phyloP scores from a whole-genome alignment of 495 filamentous ascomycete genomes.

The Lasiosphaeriaceae sp. region DNA sequence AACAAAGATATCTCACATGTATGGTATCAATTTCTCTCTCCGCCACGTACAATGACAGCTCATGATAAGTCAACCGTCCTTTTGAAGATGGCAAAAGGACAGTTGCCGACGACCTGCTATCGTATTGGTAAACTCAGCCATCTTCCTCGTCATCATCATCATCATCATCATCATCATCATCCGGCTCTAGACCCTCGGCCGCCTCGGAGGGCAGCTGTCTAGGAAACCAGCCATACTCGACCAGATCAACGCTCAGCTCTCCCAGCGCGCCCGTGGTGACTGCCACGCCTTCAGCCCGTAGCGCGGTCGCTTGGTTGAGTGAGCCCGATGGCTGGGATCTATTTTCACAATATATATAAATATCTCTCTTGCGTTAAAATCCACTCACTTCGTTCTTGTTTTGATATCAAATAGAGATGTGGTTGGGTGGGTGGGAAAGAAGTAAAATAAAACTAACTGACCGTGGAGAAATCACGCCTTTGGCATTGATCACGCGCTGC shows the following conservation, averaged over 20 bases:
- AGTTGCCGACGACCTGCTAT: too few relatives aligned
- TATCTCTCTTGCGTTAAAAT: neutral
- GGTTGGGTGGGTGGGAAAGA: neutral
- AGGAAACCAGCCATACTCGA: conserved; percentile 75
- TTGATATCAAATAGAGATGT: too few relatives aligned
- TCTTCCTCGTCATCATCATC: conserved; percentile 10
- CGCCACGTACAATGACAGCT: too few relatives aligned
- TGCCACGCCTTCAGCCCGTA: conserved; percentile 66
- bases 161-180: conserved; percentile 15
- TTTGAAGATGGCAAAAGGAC: too few relatives aligned
- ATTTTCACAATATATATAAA: neutral
- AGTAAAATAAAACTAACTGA: conserved; percentile 28
- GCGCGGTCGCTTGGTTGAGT: conserved; percentile 60
- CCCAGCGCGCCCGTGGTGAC: conserved; percentile 63
- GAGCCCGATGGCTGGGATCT: conserved; percentile 55
- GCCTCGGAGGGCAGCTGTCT: conserved; percentile 48
- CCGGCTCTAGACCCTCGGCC: conserved; percentile 20
- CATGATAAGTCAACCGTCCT: too few relatives aligned
- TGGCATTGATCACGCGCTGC: conserved; percentile 88
- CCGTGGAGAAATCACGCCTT: conserved; percentile 81
- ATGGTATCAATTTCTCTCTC: too few relatives aligned
- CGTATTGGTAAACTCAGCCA: neutral
- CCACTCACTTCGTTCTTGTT: too few relatives aligned
- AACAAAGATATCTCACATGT: too few relatives aligned
- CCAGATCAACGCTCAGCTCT: conserved; percentile 65